Percentiles rank a stretch among this genome's conserved stretches.
Conservation (phyloP, 257 asterid species). For the Hygrophila difformis region DNA sequence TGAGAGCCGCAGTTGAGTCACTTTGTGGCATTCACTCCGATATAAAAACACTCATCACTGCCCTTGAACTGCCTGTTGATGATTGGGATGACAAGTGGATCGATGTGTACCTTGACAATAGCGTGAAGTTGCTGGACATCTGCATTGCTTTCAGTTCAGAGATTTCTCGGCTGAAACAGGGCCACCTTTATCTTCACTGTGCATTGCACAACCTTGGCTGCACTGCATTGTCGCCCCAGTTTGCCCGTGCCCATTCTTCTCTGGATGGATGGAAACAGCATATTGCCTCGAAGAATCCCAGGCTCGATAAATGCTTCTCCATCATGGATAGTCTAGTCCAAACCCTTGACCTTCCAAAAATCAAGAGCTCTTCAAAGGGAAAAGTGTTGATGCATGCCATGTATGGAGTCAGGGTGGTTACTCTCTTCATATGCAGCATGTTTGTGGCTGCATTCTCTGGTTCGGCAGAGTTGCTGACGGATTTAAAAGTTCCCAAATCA, state of each 20-base stretch:
- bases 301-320: conserved; percentile 33
- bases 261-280: conserved; percentile 48
- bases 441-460: conserved; percentile 42
- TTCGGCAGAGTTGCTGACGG: conserved; percentile 28
- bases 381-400: conserved; percentile 46
- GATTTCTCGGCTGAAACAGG: conserved; percentile 40
- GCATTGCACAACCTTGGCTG: conserved; percentile 24
- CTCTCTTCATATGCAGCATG: conserved; percentile 32
- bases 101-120: conserved; percentile 42
- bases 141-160: conserved; percentile 47
- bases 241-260: conserved; percentile 27
- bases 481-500: conserved; percentile 23
- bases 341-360: conserved; percentile 36
- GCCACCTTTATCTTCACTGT: conserved; percentile 34
- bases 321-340: conserved; percentile 27
- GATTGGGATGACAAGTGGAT: conserved; percentile 60
- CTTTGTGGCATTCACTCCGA: conserved; percentile 40
- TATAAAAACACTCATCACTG: conserved; percentile 30
- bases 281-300: conserved; percentile 32
- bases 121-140: conserved; percentile 39
- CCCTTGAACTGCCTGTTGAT: conserved; percentile 36
- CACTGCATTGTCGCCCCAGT: conserved; percentile 9
- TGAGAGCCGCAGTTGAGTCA: conserved; percentile 29
- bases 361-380: conserved; percentile 46
- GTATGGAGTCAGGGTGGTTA: conserved; percentile 36